Conservation (phyloP, 1,139 yeast genomes). For the Geotrichum klebahnii region DNA sequence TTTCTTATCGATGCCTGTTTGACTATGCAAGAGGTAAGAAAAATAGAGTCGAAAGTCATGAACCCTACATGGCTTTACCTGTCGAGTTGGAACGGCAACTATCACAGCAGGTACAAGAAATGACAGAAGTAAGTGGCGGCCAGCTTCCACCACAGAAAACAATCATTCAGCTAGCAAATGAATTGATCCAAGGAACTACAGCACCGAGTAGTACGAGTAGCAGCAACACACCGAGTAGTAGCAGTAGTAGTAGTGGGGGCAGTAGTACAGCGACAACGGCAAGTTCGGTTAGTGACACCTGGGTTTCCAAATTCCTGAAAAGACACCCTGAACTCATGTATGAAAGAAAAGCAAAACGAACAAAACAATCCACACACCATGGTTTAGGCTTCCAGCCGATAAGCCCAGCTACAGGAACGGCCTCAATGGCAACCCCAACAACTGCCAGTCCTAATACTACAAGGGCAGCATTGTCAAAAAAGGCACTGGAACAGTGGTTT, state of each 20-base stretch:
- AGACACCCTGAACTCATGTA: constrained; percentile 16
- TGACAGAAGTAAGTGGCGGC: constrained; percentile 4
- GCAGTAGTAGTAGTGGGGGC: neutral
- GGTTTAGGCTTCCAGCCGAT: no score
- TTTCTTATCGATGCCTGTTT: constrained; percentile 17
- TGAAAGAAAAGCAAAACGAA: no score
- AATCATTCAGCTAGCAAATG: constrained; percentile 12
- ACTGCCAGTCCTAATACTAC: neutral
- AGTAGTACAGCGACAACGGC: neutral
- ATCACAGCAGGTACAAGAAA: neutral
- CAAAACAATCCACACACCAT: no score
- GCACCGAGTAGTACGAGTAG: neutral
- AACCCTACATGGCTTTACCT: constrained; percentile 16
- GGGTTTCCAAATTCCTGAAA: constrained; percentile 16
- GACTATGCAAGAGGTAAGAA: constrained; percentile 17
- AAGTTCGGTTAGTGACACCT: constrained; percentile 10
- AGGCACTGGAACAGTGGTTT: constrained; percentile 3
- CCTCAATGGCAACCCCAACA: neutral
- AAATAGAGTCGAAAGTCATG: constrained; percentile 14
- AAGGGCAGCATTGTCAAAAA: neutral
- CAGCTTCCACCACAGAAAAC: constrained; percentile 13
- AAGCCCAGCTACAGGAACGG: neutral
- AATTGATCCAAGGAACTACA: constrained; percentile 10
- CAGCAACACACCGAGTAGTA: neutral
- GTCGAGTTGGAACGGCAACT: constrained; percentile 9